Base-by-base conservation (phyloP, 768 basidiomycete genomes). In the Suillus subaureus region DNA sequence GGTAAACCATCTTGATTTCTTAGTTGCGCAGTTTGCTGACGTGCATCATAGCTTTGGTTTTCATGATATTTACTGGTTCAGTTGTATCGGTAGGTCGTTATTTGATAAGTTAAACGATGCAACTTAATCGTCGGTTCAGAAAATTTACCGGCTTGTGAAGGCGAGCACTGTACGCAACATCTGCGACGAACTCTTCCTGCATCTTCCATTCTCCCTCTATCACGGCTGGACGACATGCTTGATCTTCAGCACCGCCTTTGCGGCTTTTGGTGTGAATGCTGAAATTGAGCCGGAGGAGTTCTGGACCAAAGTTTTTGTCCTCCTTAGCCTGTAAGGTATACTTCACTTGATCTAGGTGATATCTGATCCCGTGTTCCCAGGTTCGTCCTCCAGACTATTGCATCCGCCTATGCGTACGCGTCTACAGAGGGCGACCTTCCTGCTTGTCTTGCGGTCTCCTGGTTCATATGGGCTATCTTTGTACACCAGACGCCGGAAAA, bases 191-290 rank as follows among this genome's bases (percentile, higher is more conserved):
- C 71, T 88, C 66, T 89, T 89, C 61, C 78, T 91, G n/a, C 89
- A 90, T 72, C 83, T 90, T 13, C 90, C 90, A 5, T 91, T 92
- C 79, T 88, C 85, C 15, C 78, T 91, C 56, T 91, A 85, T 75
- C 88, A 89, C 69, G 88, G 88, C 61, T 86, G 85, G 85, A 80
- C 81, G 15, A 83, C 85, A 68, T 75, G 82, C 47, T 80, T 85
- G 69, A 75, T 87, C 69, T 71, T 88, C 69, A 75, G 87, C 65
- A 82, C 85, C 37, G 86, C 75, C 2, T 88, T 89, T 68, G 84
- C 86, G 66, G 85, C 87, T 2, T 89, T 89, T 67, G 89, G 90
- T 47, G 80, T 82, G 61, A 79, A 89, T 70, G 85, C 86, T 4
- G 74, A 80, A 66, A 81, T 76, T 51, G 78, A 87, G 68, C 77